Percentiles rank a stretch among this genome's conserved stretches.
phyloP scores from a whole-genome alignment of 176 grass and related monocot species.

The Oryza glaberrima region DNA sequence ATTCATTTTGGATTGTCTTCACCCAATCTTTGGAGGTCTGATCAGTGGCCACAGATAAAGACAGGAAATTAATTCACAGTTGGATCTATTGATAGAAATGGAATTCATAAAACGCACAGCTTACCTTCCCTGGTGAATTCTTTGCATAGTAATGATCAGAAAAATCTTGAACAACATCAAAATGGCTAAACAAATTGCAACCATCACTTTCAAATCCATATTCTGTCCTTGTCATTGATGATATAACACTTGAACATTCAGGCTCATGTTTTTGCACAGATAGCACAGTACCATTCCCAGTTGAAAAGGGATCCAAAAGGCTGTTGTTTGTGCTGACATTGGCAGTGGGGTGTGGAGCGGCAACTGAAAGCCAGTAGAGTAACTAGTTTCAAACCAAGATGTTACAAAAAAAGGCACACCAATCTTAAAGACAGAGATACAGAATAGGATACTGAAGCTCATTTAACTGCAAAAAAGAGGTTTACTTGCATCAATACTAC shows the following conservation, averaged over 20 bases:
- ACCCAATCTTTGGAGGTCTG: slow-evolving; percentile 68
- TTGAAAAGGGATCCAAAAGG: slow-evolving; percentile 51
- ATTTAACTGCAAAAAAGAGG: background rate
- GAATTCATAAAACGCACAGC: slow-evolving; percentile 16
- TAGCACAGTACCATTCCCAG: slow-evolving; percentile 32
- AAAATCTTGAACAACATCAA: slow-evolving; percentile 67
- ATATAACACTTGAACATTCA: slow-evolving; percentile 47
- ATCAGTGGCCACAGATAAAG: slow-evolving; percentile 48
- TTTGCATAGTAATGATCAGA: slow-evolving; percentile 71
- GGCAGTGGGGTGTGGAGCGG: slow-evolving; percentile 15
- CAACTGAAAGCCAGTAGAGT: slow-evolving; percentile 37
- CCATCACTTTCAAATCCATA: slow-evolving; percentile 42
- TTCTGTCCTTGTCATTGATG: slow-evolving; percentile 19
- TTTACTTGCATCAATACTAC: background rate
- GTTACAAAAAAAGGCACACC: background rate
- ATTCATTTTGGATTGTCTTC: slow-evolving; percentile 69
- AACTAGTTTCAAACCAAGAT: background rate
- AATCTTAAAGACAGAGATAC: slow-evolving; percentile 28
- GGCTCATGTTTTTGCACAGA: slow-evolving; percentile 37
- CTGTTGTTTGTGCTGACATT: slow-evolving; percentile 36
- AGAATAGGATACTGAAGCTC: background rate
- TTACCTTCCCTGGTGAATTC: slow-evolving; percentile 53
- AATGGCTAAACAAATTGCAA: slow-evolving; percentile 52
- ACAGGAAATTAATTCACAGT: slow-evolving; percentile 13
- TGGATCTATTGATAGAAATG: slow-evolving; percentile 24